Base-by-base conservation (phyloP, 31 red algal genomes). In the Bonnemaisonia californica region DNA sequence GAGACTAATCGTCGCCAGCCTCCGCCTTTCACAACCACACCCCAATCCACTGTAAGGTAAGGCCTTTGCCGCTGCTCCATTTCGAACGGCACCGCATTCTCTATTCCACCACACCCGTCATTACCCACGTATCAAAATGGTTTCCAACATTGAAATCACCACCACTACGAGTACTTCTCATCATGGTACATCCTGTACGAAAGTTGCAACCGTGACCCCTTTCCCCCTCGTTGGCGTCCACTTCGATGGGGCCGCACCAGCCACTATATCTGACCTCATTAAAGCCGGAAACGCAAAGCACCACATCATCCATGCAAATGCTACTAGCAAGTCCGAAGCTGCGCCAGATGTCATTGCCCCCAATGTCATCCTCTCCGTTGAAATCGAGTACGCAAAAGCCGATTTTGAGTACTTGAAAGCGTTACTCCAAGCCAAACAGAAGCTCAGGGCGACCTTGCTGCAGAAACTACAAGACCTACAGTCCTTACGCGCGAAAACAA, bases 11-110 rank as follows among this genome's bases (percentile, higher is more conserved):
- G n/a, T n/a, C n/a, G n/a, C n/a, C n/a, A n/a, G n/a, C n/a, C n/a
- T n/a, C n/a, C n/a, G n/a, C n/a, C n/a, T n/a, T n/a, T n/a, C n/a
- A n/a, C n/a, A n/a, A n/a, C n/a, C n/a, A n/a, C n/a, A n/a, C n/a
- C n/a, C n/a, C n/a, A n/a, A n/a, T n/a, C n/a, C n/a, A n/a, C 45
- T 51, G 45, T 51, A 51, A 51, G 45, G 9, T 11, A 51, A 51
- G 9, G 7, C 45, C 45, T 68, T 36, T 4, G 35, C 0, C 27
- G 36, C 63, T 23, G 63, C 63, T 68, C 63, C 63, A 36, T 68
- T 68, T 68, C 63, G 19, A 32, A 68, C 63, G 63, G 63, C 36
- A 18, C 63, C 35, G 18, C 63, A 68, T 68, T 68, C 27, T 68
- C 63, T 34, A 36, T 32, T 33, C 28, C 18, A 36, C 28, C 63